phyloP scores from a whole-genome alignment of 2,329 filamentous ascomycete genomes.

The Fusarium avenaceum region DNA sequence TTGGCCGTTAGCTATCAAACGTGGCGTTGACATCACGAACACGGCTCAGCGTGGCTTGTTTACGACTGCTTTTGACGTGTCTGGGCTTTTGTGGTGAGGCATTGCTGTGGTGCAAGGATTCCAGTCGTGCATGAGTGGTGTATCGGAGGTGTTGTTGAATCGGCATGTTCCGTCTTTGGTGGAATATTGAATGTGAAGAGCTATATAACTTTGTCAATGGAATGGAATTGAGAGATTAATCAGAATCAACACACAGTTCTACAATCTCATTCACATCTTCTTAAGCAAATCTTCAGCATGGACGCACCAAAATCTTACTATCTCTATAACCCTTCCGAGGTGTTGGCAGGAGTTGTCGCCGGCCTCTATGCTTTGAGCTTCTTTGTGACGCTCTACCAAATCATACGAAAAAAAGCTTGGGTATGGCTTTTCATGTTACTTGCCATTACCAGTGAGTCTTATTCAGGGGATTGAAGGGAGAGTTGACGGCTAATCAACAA shows the following conservation, averaged over 20 bases:
- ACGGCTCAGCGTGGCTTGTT: constrained; percentile 10
- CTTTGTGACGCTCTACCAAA: constrained; percentile 30
- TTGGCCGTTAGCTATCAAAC: not conserved
- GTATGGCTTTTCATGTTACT: constrained; percentile 41
- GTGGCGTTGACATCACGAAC: constrained; percentile 1
- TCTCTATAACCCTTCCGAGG: constrained; percentile 35
- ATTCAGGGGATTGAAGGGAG: rapidly evolving
- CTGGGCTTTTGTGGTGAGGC: not conserved
- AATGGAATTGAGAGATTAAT: not conserved
- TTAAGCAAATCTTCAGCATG: not conserved
- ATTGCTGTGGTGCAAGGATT: constrained; percentile 13
- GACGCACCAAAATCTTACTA: constrained; percentile 29
- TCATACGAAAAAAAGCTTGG: constrained; percentile 38
- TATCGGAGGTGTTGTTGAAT: not conserved
- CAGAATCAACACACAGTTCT: not conserved
- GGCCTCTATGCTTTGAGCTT: constrained; percentile 39
- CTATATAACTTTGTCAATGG: constrained; percentile 4
- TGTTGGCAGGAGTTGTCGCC: constrained; percentile 37
- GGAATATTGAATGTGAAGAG: not conserved
- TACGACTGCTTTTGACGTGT: not conserved
- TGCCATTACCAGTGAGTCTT: constrained; percentile 35
- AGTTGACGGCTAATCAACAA: not conserved
- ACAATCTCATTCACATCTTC: not conserved
- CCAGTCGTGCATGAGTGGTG: constrained; percentile 16
- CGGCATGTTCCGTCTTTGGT: not conserved